phyloP scores from a whole-genome alignment of 495 filamentous ascomycete species.

The Aspergillus homomorphus region DNA sequence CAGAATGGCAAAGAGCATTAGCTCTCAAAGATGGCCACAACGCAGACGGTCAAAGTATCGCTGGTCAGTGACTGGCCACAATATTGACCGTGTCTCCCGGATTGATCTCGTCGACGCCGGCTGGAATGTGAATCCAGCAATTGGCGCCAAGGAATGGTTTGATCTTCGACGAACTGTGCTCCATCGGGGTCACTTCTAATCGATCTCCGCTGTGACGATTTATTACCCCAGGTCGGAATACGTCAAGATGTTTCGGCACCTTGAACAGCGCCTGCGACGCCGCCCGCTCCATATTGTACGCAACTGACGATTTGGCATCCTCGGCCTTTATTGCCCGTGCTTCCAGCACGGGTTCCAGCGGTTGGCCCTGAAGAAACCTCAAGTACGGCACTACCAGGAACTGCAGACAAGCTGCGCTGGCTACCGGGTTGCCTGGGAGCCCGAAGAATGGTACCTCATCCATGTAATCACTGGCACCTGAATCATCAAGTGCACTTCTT shows the following conservation, averaged over 20 bases:
- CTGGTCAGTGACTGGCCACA: not conserved
- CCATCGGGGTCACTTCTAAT: not conserved
- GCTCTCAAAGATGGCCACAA: not conserved
- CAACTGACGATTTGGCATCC: too few relatives aligned
- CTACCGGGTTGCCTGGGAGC: slow-evolving; percentile 18
- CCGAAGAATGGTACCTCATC: slow-evolving; percentile 13
- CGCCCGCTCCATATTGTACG: not conserved
- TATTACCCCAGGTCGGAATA: slow-evolving; percentile 12
- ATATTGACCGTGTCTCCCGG: slow-evolving; percentile 9
- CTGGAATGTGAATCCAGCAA: slow-evolving; percentile 19
- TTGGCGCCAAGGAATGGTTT: slow-evolving; percentile 17
- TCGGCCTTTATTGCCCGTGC: too few relatives aligned
- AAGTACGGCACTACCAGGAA: slow-evolving; percentile 13
- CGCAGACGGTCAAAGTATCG: not conserved
- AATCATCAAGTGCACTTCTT: too few relatives aligned
- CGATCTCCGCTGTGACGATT: not conserved
- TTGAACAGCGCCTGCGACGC: not conserved
- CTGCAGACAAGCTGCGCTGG: slow-evolving; percentile 17
- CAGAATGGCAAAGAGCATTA: slow-evolving; percentile 20
- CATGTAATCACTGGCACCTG: too few relatives aligned
- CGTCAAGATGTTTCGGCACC: slow-evolving; percentile 10
- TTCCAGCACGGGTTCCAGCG: slow-evolving; percentile 4
- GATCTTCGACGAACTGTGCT: slow-evolving; percentile 18
- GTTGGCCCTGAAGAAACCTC: not conserved
- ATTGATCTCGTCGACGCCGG: slow-evolving; percentile 1